Evolutionary conservation across 108 stramenopile species (phyloP).

Genomic region (Seminavis robusta): DNA sequence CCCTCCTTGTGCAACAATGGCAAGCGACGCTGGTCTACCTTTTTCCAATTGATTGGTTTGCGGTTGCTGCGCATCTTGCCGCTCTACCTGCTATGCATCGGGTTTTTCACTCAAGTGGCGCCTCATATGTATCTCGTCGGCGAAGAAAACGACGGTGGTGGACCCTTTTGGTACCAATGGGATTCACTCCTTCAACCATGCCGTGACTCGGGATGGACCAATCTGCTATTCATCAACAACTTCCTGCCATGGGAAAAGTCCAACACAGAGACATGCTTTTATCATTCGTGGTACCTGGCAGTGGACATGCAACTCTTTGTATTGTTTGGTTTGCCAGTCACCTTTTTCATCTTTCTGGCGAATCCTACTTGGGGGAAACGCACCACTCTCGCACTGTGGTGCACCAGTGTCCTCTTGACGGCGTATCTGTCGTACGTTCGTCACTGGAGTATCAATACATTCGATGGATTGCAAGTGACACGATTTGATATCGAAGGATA

Average conservation of each 20-base stretch:
- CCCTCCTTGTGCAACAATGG: background rate
- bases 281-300: slow-evolving; percentile 64
- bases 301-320: slow-evolving; percentile 59
- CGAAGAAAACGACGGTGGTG: too few relatives aligned
- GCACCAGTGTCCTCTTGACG: slow-evolving; percentile 15
- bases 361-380: background rate
- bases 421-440: slow-evolving; percentile 21
- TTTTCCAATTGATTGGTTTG: slow-evolving; percentile 9
- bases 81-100: slow-evolving; percentile 29
- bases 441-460: slow-evolving; percentile 49
- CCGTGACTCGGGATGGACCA: slow-evolving; percentile 38
- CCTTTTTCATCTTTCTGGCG: slow-evolving; percentile 15
- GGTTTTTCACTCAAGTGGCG: slow-evolving; percentile 46
- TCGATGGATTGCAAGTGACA: slow-evolving; percentile 42
- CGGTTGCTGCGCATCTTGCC: slow-evolving; percentile 49
- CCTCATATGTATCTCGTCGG: slow-evolving; percentile 21
- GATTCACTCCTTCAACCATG: slow-evolving; percentile 39
- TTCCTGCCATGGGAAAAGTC: slow-evolving; percentile 38
- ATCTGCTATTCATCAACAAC: slow-evolving; percentile 60
- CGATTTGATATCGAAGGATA: slow-evolving; percentile 53
- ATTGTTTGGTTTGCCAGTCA: slow-evolving; percentile 26
- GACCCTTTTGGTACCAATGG: slow-evolving; percentile 70
- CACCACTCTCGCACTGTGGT: slow-evolving; percentile 10
- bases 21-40: background rate
- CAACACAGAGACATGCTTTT: slow-evolving; percentile 51